Base-by-base conservation (phyloP, 768 basidiomycete genomes). In the Tylopilus balloui region DNA sequence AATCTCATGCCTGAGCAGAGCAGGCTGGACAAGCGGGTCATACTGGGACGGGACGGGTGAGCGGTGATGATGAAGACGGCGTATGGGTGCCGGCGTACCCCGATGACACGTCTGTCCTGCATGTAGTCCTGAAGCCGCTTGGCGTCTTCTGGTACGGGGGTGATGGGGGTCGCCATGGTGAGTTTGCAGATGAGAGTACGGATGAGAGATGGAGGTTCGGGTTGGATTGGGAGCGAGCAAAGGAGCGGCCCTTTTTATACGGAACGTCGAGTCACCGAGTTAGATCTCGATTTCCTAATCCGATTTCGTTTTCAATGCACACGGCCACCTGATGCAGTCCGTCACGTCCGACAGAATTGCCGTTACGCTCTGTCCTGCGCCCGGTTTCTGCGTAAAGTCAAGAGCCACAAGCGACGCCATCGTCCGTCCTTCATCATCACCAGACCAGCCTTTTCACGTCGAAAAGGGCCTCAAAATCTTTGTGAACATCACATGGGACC, bases 11-110 rank as follows among this genome's bases (percentile, higher is more conserved):
- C 88, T 78, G 47, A 99, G 83, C 43, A 98, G 75, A 2, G 89
- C 88, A 6, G 94, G 95, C 60, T 94, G 91, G 51, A 96, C 84
- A 36, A 97, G 80, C n/a, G 95, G 94, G 58, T 97, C 94, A 66
- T 97, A 95, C 90, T 93, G 13, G 11, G 48, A 17, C 21, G 21
- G 21, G 3, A 42, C 23, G 9, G 3, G 58, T 62, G 45, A 62
- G 65, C 42, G 17, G n/a, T 17, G 29, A 37, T 21, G 42, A 36
- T 19, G 15, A 1, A 19, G 38, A 34, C 15, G 45, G 19, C 25
- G 1, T 15, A 4, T 39, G 38, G 2, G 17, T 19, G 21, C 5
- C 25, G 28, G 39, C 83, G 53, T 77, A 88, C 86, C 44, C 86
- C 86, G 42, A 86, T 75, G 69, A 91, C 88, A 44, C 88, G 81